Evolutionary conservation across 2,329 filamentous ascomycete genomes (phyloP).

Genomic region (Penicillium sp.): DNA sequence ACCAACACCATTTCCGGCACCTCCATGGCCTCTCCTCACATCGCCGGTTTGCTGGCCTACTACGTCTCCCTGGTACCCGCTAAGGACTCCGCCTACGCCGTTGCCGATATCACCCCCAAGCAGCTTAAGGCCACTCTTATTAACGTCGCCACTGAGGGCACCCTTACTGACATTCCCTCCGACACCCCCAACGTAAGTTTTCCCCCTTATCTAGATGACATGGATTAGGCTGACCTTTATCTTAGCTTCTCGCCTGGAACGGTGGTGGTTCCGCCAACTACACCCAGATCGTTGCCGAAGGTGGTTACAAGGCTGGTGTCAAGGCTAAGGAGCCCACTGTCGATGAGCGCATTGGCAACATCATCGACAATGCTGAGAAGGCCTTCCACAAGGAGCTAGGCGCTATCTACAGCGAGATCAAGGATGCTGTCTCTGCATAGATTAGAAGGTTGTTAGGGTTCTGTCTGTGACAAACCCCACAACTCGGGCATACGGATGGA

Average conservation of each 20-base stretch:
- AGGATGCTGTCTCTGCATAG: conserved; percentile 44
- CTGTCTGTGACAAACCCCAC: conserved; percentile 21
- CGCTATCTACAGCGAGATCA: conserved; percentile 45
- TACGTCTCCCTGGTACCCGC: conserved; percentile 93
- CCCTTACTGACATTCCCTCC: conserved; percentile 75
- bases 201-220: not conserved
- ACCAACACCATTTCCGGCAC: conserved; percentile 99
- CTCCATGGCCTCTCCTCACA: conserved; percentile 97
- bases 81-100: conserved; percentile 84
- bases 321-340: conserved; percentile 24
- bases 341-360: conserved; percentile 39
- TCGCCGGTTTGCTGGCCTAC: conserved; percentile 95
- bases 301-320: conserved; percentile 61
- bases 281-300: conserved; percentile 71
- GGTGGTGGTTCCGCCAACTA: conserved; percentile 93
- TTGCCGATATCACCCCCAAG: conserved; percentile 85
- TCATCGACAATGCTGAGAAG: conserved; percentile 51
- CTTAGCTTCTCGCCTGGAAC: conserved; percentile 88
- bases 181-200: conserved; percentile 75
- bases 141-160: conserved; percentile 72
- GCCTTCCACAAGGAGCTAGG: conserved; percentile 46
- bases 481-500: conserved; percentile 25
- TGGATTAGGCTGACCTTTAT: conserved; percentile 25
- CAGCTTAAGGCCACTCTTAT: conserved; percentile 91
- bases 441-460: conserved; percentile 35